These are phyloP conservation scores for Penicillium hesseltinei DNA, from an alignment of 2,329 filamentous ascomycete genomes.

Conservation along the genomic window DNA sequence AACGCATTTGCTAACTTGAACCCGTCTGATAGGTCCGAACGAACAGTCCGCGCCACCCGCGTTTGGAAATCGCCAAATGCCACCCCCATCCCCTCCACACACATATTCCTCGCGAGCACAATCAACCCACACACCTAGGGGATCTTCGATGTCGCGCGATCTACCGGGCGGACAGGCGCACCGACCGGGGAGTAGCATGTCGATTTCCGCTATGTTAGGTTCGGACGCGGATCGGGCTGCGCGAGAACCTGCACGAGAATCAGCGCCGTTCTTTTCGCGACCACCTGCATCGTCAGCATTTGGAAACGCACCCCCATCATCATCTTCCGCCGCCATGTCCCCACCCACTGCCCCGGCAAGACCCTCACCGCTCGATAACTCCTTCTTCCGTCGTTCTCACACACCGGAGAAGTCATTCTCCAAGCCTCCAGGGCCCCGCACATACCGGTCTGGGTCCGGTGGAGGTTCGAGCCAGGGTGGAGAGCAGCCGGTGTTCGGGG, in stretches of 20 bases:
- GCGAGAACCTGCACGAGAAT: constrained; percentile 46
- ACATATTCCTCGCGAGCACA: constrained; percentile 45
- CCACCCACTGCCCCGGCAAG: constrained; percentile 42
- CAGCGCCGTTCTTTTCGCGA: constrained; percentile 50
- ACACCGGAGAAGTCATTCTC: constrained; percentile 68
- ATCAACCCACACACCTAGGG: constrained; percentile 40
- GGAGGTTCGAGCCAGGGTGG: constrained; percentile 26
- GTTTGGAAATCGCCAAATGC: constrained; percentile 48
- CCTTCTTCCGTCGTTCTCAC: constrained; percentile 64
- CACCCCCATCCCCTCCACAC: constrained; percentile 52
- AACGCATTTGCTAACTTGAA: constrained; percentile 3
- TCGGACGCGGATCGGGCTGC: constrained; percentile 48
- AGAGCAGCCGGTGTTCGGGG: constrained; percentile 36
- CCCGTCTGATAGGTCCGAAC: constrained; percentile 24
- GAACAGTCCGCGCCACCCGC: constrained; percentile 35
- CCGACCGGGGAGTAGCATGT: constrained; percentile 66
- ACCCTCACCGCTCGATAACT: constrained; percentile 57
- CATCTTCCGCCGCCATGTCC: constrained; percentile 43
- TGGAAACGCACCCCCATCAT: constrained; percentile 32
- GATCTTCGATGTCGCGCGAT: constrained; percentile 52
- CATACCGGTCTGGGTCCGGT: constrained; percentile 40
- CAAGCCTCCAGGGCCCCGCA: constrained; percentile 40
- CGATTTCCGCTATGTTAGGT: constrained; percentile 70
- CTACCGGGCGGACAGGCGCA: constrained; percentile 52
- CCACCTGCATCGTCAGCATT: constrained; percentile 39